Base-by-base conservation (phyloP, 1,139 yeast genomes). In the Nakaseomyces bracarensis region DNA sequence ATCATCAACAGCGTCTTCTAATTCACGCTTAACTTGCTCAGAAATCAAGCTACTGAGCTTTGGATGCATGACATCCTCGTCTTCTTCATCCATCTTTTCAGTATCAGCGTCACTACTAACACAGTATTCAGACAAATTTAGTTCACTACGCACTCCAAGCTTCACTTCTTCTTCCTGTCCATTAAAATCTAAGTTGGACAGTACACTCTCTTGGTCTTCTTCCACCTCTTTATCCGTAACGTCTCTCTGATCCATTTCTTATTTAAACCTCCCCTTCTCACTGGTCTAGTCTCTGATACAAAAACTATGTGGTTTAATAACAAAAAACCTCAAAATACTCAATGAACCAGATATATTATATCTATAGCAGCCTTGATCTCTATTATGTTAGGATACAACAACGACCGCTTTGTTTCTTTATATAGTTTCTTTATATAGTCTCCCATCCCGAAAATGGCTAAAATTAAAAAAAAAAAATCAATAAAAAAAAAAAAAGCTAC, bases 91-190 rank as follows among this genome's bases (percentile, higher is more conserved):
- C 60, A 60, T 52, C 43, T 56, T 59, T 41, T 60, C 64, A 2
- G 64, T 60, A 36, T 58, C 64, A 35, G 64, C 63, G 48, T 57
- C 61, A 39, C 60, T 53, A 11, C 60, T 53, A 25, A 58, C 50
- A 46, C 56, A 54, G 45, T 51, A 53, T 40, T 60, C 59, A 27
- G 55, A 50, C 29, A 54, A 38, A 38, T 53, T 51, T 29, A 50
- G 43, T 15, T 33, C 36, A 15, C 36, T 33, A 13, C 36, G 25
- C 36, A 33, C 18, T 3, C 26, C 26, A 2, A 33, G 10, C 45
- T 46, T 22, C 26, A 33, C 36, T 11, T 33, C 36, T n/a, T 21
- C 35, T 14, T 30, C 36, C n/a, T 33, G 49, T 10, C 46, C 44
- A 15, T 48, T 49, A 13, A 55, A 53, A 16, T 58, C 60, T 0